Percentiles rank a stretch among this genome's conserved stretches.
Conservation (phyloP, 2,329 filamentous ascomycete genomes). For the Apiospora arundinis region DNA sequence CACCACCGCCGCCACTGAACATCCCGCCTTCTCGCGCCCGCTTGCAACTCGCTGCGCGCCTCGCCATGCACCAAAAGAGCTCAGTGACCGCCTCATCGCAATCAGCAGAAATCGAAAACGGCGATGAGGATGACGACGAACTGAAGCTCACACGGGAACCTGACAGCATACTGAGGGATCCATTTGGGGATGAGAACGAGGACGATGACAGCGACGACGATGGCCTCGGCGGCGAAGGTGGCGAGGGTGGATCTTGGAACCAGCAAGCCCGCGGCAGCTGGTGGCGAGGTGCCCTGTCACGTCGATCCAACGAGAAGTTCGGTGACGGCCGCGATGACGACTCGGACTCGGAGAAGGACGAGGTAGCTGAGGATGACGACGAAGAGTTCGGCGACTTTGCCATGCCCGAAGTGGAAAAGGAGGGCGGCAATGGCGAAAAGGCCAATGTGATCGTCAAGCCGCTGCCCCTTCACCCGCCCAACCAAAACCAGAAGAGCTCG, state of each 20-base stretch:
- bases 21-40: conserved; percentile 86
- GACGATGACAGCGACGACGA: conserved; percentile 57
- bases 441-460: conserved; percentile 57
- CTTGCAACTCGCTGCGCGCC: conserved; percentile 85
- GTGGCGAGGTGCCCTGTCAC: conserved; percentile 52
- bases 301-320: conserved; percentile 40
- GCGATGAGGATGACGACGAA: conserved; percentile 46
- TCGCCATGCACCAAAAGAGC: conserved; percentile 77
- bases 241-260: conserved; percentile 42
- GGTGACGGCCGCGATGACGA: conserved; percentile 49
- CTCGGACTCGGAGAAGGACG: conserved; percentile 51
- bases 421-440: conserved; percentile 30
- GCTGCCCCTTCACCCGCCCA: conserved; percentile 58
- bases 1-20: conserved; percentile 81
- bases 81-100: conserved; percentile 50
- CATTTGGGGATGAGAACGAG: conserved; percentile 51
- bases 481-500: conserved; percentile 43
- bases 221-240: conserved; percentile 40
- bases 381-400: conserved; percentile 75
- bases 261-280: conserved; percentile 49
- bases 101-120: conserved; percentile 48
- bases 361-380: conserved; percentile 40
- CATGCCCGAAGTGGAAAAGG: conserved; percentile 61
- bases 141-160: conserved; percentile 30
- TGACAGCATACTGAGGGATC: conserved; percentile 38